Evolutionary conservation across 495 filamentous ascomycete species (phyloP).

Genomic region (Parathielavia hyrcaniae): DNA sequence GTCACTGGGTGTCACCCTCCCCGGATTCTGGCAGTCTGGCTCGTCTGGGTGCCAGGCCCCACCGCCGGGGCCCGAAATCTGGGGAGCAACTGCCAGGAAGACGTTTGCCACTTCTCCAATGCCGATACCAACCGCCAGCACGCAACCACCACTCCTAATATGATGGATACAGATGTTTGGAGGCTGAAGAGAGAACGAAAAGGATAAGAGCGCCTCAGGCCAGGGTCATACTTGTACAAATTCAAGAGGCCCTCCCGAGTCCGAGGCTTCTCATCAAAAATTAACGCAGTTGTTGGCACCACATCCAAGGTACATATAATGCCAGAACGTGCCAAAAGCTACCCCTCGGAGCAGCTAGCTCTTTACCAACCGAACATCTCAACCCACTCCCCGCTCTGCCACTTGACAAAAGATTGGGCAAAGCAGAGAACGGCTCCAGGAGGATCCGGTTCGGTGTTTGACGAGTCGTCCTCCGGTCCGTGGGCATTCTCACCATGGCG

Average conservation of each 20-base stretch:
- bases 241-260: too few relatives aligned
- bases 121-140: constrained; percentile 4
- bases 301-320: too few relatives aligned
- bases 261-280: too few relatives aligned
- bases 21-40: too few relatives aligned
- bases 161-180: not conserved
- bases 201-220: not conserved
- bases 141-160: not conserved
- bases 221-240: too few relatives aligned
- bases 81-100: not conserved
- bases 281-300: too few relatives aligned
- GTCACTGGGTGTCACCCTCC: not conserved
- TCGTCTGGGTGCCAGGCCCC: not conserved
- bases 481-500: not conserved
- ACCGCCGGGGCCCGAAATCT: too few relatives aligned
- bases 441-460: not conserved
- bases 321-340: not conserved
- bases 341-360: not conserved
- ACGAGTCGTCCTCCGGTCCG: not conserved
- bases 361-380: not conserved
- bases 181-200: not conserved
- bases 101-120: not conserved
- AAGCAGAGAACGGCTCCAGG: not conserved
- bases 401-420: not conserved
- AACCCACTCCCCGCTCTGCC: not conserved